Percentiles rank a stretch among this genome's conserved stretches.
Conservation (phyloP, 2,329 filamentous ascomycete genomes). For the Scortechinia acanthostroma region DNA sequence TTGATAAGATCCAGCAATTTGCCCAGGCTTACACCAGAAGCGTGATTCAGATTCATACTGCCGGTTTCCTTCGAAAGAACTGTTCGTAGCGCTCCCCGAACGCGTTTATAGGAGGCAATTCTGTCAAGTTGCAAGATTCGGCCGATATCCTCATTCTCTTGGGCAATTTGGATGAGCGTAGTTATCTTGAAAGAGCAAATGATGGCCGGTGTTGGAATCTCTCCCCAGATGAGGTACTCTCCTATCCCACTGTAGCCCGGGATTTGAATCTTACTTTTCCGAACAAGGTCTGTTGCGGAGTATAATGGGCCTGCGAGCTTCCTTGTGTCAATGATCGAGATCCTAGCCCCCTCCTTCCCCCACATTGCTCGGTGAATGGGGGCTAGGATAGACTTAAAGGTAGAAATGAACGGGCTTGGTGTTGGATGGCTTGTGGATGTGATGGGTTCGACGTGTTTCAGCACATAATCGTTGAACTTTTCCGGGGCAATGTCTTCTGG, state of each 20-base stretch:
- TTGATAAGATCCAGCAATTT: no score
- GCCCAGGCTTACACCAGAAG: neutral
- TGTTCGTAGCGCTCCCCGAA: neutral
- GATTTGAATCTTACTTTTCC: neutral
- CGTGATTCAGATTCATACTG: neutral
- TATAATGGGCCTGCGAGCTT: neutral
- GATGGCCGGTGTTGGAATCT: neutral
- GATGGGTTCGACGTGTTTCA: neutral
- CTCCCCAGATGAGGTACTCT: neutral
- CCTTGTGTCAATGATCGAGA: neutral
- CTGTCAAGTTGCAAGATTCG: neutral
- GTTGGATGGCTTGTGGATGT: neutral
- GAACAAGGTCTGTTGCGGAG: neutral
- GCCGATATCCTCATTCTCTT: neutral
- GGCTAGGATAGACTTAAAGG: neutral
- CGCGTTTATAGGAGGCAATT: neutral
- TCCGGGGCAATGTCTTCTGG: neutral
- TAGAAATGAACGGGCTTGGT: conserved; percentile 1
- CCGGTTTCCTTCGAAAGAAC: neutral
- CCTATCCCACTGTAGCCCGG: neutral
- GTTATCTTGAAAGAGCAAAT: neutral
- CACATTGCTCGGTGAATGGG: neutral
- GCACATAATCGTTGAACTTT: neutral
- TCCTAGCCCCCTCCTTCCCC: neutral
- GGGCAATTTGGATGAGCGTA: neutral